Conservation (phyloP, 1,284 basidiomycete genomes). For the Rhizoctonia solani region DNA sequence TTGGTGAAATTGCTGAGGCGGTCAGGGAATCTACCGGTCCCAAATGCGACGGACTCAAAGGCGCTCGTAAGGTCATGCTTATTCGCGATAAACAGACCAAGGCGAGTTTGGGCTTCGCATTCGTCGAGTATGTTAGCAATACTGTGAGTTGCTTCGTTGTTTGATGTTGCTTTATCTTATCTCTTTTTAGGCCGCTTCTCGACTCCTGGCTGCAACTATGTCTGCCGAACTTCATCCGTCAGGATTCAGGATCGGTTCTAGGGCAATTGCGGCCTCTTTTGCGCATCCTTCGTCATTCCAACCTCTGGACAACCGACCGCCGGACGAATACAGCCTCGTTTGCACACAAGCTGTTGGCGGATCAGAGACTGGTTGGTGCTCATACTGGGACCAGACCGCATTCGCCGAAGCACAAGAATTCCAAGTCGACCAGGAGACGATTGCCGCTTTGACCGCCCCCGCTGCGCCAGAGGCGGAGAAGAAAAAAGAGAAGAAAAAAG, state of each 20-base stretch:
- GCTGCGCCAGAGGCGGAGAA: slow-evolving; percentile 50
- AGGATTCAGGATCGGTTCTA: slow-evolving; percentile 84
- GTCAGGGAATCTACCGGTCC: slow-evolving; percentile 70
- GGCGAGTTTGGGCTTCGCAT: slow-evolving; percentile 88
- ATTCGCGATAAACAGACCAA: slow-evolving; percentile 84
- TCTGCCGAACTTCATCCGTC: slow-evolving; percentile 80
- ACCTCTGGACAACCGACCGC: slow-evolving; percentile 56
- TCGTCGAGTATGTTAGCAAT: slow-evolving; percentile 85
- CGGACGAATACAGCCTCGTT: slow-evolving; percentile 70
- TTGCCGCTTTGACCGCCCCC: slow-evolving; percentile 42
- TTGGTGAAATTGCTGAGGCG: slow-evolving; percentile 78
- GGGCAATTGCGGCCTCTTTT: slow-evolving; percentile 85
- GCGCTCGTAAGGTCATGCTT: slow-evolving; percentile 82
- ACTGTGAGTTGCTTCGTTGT: slow-evolving; percentile 56
- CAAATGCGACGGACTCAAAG: slow-evolving; percentile 72
- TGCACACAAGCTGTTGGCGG: slow-evolving; percentile 70
- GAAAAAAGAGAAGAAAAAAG: slow-evolving; percentile 62
- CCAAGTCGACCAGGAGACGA: slow-evolving; percentile 65
- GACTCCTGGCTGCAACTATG: slow-evolving; percentile 78
- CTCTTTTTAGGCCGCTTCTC: slow-evolving; percentile 61
- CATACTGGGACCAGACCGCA: slow-evolving; percentile 82
- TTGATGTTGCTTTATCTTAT: slow-evolving; percentile 36
- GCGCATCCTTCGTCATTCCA: slow-evolving; percentile 86
- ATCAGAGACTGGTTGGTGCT: slow-evolving; percentile 68
- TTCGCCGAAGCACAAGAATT: slow-evolving; percentile 74